These are phyloP conservation scores for Barnettozyma wickerhamii DNA, from an alignment of 805 yeast species.

Conservation along the genomic window DNA sequence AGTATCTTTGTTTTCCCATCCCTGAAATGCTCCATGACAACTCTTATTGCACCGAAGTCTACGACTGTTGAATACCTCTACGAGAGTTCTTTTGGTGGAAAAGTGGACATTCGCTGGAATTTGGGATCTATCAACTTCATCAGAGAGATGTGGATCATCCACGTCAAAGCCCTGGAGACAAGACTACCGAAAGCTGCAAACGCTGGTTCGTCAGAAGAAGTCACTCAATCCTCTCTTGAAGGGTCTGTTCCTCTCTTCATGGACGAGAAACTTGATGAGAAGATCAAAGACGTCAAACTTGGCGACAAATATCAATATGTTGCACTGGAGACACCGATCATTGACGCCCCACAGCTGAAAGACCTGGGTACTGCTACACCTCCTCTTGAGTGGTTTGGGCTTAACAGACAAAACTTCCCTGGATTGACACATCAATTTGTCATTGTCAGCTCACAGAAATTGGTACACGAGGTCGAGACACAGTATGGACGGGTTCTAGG, in stretches of 20 bases:
- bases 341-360: slow-evolving; percentile 83
- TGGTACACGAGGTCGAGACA: slow-evolving; percentile 61
- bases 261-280: slow-evolving; percentile 34
- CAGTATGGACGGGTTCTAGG: slow-evolving; percentile 41
- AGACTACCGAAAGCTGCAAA: slow-evolving; percentile 39
- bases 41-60: slow-evolving; percentile 53
- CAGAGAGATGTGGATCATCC: slow-evolving; percentile 88
- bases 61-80: slow-evolving; percentile 62
- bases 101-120: slow-evolving; percentile 91
- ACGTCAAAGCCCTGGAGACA: slow-evolving; percentile 65
- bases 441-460: slow-evolving; percentile 66
- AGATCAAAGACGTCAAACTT: slow-evolving; percentile 43
- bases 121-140: slow-evolving; percentile 87
- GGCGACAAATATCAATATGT: slow-evolving; percentile 49
- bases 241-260: slow-evolving; percentile 24
- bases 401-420: slow-evolving; percentile 83
- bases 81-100: slow-evolving; percentile 76
- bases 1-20: slow-evolving; percentile 77
- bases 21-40: slow-evolving; percentile 67
- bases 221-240: slow-evolving; percentile 8
- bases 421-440: slow-evolving; percentile 78
- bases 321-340: slow-evolving; percentile 70
- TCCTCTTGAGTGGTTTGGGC: slow-evolving; percentile 96
- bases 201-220: slow-evolving; percentile 1
- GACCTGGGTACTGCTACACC: slow-evolving; percentile 98